A percentile compares a stretch with the other conserved stretches of the same genome.
Evolutionary conservation across 108 stramenopile species (phyloP).

Genomic region (Nitzschia sp.): DNA sequence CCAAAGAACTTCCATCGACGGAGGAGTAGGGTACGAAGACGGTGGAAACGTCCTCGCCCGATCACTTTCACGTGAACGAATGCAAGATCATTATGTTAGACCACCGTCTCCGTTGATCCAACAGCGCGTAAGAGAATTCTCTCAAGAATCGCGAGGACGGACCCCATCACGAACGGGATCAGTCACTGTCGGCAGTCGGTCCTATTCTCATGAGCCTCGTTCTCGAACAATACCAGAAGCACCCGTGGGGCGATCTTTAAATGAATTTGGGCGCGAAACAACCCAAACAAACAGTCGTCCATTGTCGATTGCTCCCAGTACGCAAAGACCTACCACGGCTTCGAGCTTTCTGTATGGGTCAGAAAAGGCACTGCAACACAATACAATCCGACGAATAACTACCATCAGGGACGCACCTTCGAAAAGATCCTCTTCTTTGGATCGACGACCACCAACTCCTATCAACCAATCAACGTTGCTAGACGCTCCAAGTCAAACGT

Average conservation of each 20-base stretch:
- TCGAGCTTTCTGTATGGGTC: not conserved
- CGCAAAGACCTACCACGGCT: too few relatives aligned
- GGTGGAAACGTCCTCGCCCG: too few relatives aligned
- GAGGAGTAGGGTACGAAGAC: too few relatives aligned
- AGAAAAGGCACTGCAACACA: not conserved
- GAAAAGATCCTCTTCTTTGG: not conserved
- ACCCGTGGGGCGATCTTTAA: not conserved
- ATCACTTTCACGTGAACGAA: too few relatives aligned
- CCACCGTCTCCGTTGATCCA: slow-evolving; percentile 24
- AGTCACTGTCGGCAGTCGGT: not conserved
- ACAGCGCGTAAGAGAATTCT: slow-evolving; percentile 20
- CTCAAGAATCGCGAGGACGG: slow-evolving; percentile 10
- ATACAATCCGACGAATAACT: not conserved
- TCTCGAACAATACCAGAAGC: not conserved
- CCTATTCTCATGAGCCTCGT: slow-evolving; percentile 1
- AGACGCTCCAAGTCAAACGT: not conserved
- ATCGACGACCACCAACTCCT: not conserved
- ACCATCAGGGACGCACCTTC: not conserved
- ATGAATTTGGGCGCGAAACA: not conserved
- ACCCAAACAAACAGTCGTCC: not conserved
- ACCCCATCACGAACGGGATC: not conserved
- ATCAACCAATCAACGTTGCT: not conserved
- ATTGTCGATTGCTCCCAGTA: too few relatives aligned
- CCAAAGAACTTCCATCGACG: too few relatives aligned
- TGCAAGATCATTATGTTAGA: too few relatives aligned